These are phyloP conservation scores for Inga leiocalycina DNA, from an alignment of 306 rosid genomes.

Conservation along the genomic window DNA sequence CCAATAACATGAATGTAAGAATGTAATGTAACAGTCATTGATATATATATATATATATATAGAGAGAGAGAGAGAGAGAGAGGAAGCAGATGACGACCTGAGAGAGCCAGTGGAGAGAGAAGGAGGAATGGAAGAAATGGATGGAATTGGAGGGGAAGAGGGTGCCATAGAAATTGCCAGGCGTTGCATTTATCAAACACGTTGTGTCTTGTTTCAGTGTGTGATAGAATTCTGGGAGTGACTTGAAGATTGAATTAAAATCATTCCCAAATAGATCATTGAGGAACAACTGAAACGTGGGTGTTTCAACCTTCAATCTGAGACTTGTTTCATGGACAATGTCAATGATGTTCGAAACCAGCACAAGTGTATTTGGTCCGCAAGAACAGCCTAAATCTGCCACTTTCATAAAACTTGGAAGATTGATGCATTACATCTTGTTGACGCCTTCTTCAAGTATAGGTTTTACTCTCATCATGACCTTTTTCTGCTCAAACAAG, in stretches of 20 bases:
- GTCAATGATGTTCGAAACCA: background rate
- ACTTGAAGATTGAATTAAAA: constrained; percentile 38
- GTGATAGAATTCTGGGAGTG: constrained; percentile 37
- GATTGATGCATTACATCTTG: background rate
- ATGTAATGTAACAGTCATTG: background rate
- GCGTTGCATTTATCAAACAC: background rate
- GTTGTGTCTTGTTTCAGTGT: background rate
- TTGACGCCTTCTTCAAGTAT: constrained; percentile 34
- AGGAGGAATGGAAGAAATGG: background rate
- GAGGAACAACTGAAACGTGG: constrained; percentile 34
- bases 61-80: too few relatives aligned
- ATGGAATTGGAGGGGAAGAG: background rate
- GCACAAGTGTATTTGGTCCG: constrained; percentile 37
- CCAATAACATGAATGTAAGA: background rate
- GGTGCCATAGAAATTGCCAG: background rate
- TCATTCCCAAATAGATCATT: constrained; percentile 39
- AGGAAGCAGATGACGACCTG: background rate
- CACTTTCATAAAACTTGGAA: constrained; percentile 41
- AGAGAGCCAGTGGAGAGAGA: background rate
- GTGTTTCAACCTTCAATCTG: background rate
- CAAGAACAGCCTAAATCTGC: constrained; percentile 61
- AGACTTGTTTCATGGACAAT: background rate
- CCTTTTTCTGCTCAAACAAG: constrained; percentile 32
- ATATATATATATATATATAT: too few relatives aligned
- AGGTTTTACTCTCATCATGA: constrained; percentile 12